Conservation (phyloP, 108 stramenopile species). For the Discostella stelligeroides region DNA sequence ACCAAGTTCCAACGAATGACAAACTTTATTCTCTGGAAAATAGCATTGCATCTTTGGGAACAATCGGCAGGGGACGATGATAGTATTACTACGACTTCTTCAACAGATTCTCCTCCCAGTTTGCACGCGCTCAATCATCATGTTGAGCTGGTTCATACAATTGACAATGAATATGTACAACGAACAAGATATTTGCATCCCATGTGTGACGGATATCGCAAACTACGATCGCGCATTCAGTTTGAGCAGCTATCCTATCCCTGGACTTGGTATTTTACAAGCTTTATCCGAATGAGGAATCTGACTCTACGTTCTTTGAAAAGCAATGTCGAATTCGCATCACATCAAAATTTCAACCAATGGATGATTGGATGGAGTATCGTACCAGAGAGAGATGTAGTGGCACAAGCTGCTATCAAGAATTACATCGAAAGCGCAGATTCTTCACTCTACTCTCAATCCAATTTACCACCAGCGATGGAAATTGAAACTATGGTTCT, state of each 20-base stretch:
- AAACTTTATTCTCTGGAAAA: neutral
- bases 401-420: too few relatives aligned
- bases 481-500: constrained; percentile 23
- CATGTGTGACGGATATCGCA: constrained; percentile 30
- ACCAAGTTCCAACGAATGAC: neutral
- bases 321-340: neutral
- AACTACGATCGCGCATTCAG: constrained; percentile 16
- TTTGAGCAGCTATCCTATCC: constrained; percentile 18
- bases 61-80: neutral
- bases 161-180: neutral
- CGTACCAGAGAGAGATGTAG: too few relatives aligned
- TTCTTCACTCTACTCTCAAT: neutral
- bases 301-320: constrained; percentile 20
- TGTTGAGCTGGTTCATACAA: too few relatives aligned
- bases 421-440: neutral
- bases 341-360: neutral
- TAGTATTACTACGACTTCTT: neutral
- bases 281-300: constrained; percentile 4
- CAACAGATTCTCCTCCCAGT: too few relatives aligned
- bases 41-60: constrained; percentile 4
- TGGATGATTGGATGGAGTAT: neutral
- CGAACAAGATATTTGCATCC: constrained; percentile 23
- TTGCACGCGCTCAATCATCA: too few relatives aligned
- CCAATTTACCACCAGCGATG: constrained; percentile 21
- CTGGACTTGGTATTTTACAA: constrained; percentile 42